Evolutionary conservation across 2,329 filamentous ascomycete species (phyloP), one percentile per base, ranked within the genome.

Genomic region (Ceratocystis cacaofunesta): DNA sequence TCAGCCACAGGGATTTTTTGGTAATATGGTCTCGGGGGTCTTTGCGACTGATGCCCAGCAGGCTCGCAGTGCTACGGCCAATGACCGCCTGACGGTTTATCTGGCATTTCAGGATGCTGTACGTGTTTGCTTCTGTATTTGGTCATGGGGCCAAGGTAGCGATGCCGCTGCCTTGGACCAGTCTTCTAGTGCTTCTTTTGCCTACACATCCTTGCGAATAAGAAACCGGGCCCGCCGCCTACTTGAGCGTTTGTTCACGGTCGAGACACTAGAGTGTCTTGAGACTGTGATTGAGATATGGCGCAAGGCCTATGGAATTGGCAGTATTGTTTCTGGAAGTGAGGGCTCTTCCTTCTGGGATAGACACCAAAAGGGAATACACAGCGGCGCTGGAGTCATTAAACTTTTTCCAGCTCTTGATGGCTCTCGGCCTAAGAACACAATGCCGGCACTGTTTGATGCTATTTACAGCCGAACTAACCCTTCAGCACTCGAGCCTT

Each of bases 91-190:
- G 25, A 97, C 94, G 0, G 92, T 99, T 22, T 80, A 96, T 55
- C 80, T 99, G n/a, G 95, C 92, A 10, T 96, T 99, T 73, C 92
- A 97, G 74, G 95, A 99, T 73, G 90, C 92, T 0, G 90, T 97
- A 67, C 85, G 90, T 28, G 89, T 95, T 62, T 96, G 92, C 74
- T 95, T 95, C 73, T 85, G 81, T 12, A 96, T 99, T 63, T 99
- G 95, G 94, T 89, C 89, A 0, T 99, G 94, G 92, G 90, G 88
- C 5, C 84, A 87, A 71, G 82, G 82, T 1, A 78, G 78, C 32
- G 85, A 87, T 70, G 76, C 80, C 19, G 74, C 73, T 6, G 75
- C 77, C 25, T 83, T 87, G 65, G 88, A 95, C 72, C 72, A 78
- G 0, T 80, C 82, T 36, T 92, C 87, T 17, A 80, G 80, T 4